A percentile compares a stretch with the other conserved stretches of the same genome.
Evolutionary conservation across 1,284 basidiomycete genomes (phyloP).

Genomic region (Volvariella surrecta): DNA sequence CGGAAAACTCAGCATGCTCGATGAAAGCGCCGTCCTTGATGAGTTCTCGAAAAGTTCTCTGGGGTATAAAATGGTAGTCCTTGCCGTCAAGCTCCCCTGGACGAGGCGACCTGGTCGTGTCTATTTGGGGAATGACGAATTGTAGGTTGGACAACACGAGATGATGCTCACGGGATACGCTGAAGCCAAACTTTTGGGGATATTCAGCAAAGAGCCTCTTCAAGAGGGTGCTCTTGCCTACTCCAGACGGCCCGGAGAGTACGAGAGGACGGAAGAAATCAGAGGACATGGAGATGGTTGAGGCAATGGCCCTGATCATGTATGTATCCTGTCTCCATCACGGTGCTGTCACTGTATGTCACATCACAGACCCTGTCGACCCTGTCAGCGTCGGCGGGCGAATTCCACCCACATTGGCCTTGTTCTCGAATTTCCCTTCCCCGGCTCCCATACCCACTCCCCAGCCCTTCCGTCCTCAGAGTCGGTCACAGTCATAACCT

Average conservation of each 20-base stretch:
- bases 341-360: background rate
- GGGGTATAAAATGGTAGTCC: constrained; percentile 70
- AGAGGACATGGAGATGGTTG: constrained; percentile 19
- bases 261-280: constrained; percentile 36
- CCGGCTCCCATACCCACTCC: constrained; percentile 6
- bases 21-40: constrained; percentile 61
- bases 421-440: constrained; percentile 1
- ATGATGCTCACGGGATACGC: constrained; percentile 75
- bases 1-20: constrained; percentile 80
- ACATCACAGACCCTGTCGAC: background rate
- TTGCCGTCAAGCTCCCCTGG: constrained; percentile 79
- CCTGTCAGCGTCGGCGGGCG: constrained; percentile 1
- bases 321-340: background rate
- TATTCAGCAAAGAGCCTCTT: constrained; percentile 76
- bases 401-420: background rate
- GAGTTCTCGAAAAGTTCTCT: constrained; percentile 54
- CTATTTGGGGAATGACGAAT: constrained; percentile 31
- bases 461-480: constrained; percentile 8
- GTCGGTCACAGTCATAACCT: constrained; percentile 1
- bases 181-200: constrained; percentile 88
- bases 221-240: constrained; percentile 92
- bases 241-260: constrained; percentile 59
- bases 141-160: constrained; percentile 10
- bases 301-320: background rate
- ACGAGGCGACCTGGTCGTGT: constrained; percentile 87